Conservation (phyloP, 2,329 filamentous ascomycete species). For the Beauveria australis region DNA sequence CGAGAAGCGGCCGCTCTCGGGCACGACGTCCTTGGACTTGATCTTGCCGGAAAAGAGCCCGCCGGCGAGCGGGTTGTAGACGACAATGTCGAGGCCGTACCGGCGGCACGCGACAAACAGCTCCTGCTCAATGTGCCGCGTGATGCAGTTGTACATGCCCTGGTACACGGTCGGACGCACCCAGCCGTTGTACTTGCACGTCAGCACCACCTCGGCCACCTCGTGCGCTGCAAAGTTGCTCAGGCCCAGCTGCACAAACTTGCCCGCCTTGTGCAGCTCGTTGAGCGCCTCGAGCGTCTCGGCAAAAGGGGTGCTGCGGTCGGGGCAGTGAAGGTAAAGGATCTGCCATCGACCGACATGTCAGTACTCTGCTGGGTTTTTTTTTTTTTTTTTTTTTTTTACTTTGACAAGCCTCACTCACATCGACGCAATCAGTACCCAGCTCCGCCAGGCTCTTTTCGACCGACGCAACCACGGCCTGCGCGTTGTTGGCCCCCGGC, state of each 20-base stretch:
- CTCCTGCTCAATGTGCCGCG: constrained; percentile 66
- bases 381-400: rapidly evolving
- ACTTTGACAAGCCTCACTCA: constrained; percentile 23
- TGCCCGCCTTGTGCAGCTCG: constrained; percentile 75
- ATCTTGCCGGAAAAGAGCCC: constrained; percentile 76
- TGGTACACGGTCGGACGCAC: constrained; percentile 79
- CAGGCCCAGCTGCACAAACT: constrained; percentile 72
- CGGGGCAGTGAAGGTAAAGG: constrained; percentile 33
- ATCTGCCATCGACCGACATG: constrained; percentile 21
- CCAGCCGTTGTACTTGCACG: constrained; percentile 72
- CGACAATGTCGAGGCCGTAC: constrained; percentile 70
- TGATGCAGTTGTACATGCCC: constrained; percentile 80
- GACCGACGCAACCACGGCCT: constrained; percentile 56
- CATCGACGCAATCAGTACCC: constrained; percentile 64
- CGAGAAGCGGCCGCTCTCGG: constrained; percentile 63
- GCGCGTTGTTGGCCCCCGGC: constrained; percentile 53
- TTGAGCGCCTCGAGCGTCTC: constrained; percentile 73
- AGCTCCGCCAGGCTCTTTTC: constrained; percentile 64
- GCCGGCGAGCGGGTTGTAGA: constrained; percentile 77
- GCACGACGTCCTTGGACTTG: constrained; percentile 55
- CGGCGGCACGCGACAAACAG: constrained; percentile 64
- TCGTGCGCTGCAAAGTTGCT: constrained; percentile 84
- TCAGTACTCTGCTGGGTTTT: not conserved
- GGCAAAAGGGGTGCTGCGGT: constrained; percentile 62
- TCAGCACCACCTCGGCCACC: constrained; percentile 75